Conservation (phyloP, 1,284 basidiomycete genomes). For the Boletus semigastroideus region DNA sequence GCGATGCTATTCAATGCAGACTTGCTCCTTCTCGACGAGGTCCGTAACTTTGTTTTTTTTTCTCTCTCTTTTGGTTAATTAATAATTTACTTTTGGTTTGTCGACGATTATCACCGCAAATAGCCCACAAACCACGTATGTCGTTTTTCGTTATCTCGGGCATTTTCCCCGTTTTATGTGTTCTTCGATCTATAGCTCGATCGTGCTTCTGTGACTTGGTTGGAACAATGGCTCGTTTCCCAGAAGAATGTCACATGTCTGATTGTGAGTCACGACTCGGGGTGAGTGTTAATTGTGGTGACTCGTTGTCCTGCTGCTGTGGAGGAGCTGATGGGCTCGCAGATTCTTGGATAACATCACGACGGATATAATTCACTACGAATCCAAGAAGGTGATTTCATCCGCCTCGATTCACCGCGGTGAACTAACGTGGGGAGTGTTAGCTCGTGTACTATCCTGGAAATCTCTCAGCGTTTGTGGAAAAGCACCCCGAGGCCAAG, state of each 20-base stretch:
- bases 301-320: constrained; percentile 10
- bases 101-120: constrained; percentile 25
- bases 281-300: constrained; percentile 48
- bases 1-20: constrained; percentile 98
- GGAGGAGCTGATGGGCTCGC: constrained; percentile 10
- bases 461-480: constrained; percentile 92
- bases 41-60: constrained; percentile 29
- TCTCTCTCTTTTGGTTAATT: no score
- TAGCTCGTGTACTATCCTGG: constrained; percentile 94
- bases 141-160: constrained; percentile 24
- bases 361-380: constrained; percentile 98
- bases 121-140: constrained; percentile 92
- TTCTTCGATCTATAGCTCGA: constrained; percentile 60
- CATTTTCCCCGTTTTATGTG: constrained; percentile 23
- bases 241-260: constrained; percentile 88
- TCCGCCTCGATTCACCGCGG: constrained; percentile 19
- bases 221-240: constrained; percentile 85
- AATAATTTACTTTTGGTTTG: constrained; percentile 12
- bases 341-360: constrained; percentile 97
- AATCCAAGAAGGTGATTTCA: constrained; percentile 77
- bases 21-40: constrained; percentile 87
- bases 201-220: constrained; percentile 88
- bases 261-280: constrained; percentile 97
- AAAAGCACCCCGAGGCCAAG: constrained; percentile 90
- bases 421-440: constrained; percentile 15